phyloP scores from a whole-genome alignment of 495 filamentous ascomycete genomes.

The Parathielavia appendiculata region DNA sequence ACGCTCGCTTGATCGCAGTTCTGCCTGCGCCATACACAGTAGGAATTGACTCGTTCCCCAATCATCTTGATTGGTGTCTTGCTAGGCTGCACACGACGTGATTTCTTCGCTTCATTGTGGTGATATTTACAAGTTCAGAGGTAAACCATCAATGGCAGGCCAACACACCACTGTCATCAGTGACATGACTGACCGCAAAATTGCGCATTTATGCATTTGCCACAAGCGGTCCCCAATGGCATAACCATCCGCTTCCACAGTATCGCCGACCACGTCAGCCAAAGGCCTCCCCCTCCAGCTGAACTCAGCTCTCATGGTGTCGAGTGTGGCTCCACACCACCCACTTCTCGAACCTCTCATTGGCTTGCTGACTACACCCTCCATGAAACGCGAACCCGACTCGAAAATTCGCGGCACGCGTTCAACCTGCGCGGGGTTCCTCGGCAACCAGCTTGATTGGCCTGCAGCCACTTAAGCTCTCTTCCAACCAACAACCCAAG shows the following conservation, averaged over 20 bases:
- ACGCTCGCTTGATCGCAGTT: constrained; percentile 6
- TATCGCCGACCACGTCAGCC: background rate
- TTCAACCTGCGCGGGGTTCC: constrained; percentile 11
- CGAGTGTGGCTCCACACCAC: background rate
- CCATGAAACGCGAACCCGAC: constrained; percentile 18
- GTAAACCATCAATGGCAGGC: background rate
- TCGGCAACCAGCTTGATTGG: constrained; percentile 15
- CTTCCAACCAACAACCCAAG: constrained; percentile 12
- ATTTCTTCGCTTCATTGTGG: too few relatives aligned
- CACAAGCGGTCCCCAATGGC: background rate
- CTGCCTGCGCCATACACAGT: constrained; percentile 3
- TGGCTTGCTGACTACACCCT: constrained; percentile 1
- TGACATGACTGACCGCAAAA: background rate
- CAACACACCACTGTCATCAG: background rate
- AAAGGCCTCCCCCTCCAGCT: background rate
- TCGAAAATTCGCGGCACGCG: constrained; percentile 25
- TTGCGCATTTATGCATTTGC: constrained; percentile 3
- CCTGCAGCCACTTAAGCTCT: constrained; percentile 1
- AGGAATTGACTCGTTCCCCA: background rate
- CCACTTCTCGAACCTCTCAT: constrained; percentile 2
- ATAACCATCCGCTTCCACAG: background rate
- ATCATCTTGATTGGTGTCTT: background rate
- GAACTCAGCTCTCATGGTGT: constrained; percentile 3
- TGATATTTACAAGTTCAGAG: too few relatives aligned
- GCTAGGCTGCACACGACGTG: too few relatives aligned